Evolutionary conservation across 495 filamentous ascomycete genomes (phyloP).

Genomic region (Glarea lozoyensis): DNA sequence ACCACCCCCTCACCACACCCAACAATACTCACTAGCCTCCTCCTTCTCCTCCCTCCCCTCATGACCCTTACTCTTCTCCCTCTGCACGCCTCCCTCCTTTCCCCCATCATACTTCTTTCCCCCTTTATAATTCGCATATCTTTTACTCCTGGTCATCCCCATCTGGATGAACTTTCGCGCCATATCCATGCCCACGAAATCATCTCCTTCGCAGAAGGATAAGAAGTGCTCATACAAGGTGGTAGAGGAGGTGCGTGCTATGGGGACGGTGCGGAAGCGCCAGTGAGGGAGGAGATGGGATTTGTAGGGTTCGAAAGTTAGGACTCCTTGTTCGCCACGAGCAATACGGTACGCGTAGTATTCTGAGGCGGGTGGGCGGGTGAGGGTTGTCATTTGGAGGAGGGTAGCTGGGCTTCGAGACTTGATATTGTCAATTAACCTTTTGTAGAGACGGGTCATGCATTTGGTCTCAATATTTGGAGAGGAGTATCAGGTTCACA

Average conservation of each 20-base stretch:
- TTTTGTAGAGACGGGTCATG: no score
- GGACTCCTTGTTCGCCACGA: constrained; percentile 43
- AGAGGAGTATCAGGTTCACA: no score
- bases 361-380: constrained; percentile 8
- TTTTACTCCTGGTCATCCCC: constrained; percentile 42
- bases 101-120: constrained; percentile 30
- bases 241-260: constrained; percentile 29
- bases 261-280: constrained; percentile 36
- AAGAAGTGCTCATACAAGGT: constrained; percentile 31
- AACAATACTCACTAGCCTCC: no score
- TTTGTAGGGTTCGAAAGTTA: constrained; percentile 47
- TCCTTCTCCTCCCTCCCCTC: constrained; percentile 20
- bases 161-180: constrained; percentile 45
- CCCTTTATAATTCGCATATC: constrained; percentile 42
- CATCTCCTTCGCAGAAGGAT: constrained; percentile 29
- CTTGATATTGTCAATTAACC: no score
- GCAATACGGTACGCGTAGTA: constrained; percentile 38
- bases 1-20: no score
- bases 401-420: not conserved
- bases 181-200: constrained; percentile 49
- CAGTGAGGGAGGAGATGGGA: constrained; percentile 37
- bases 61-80: constrained; percentile 21
- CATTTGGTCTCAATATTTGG: no score
- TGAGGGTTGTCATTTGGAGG: constrained; percentile 6
- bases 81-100: constrained; percentile 18